Evolutionary conservation across 805 yeast genomes (phyloP), one percentile per base, ranked within the genome.

Genomic region (Zygosaccharomyces kombuchaensis): DNA sequence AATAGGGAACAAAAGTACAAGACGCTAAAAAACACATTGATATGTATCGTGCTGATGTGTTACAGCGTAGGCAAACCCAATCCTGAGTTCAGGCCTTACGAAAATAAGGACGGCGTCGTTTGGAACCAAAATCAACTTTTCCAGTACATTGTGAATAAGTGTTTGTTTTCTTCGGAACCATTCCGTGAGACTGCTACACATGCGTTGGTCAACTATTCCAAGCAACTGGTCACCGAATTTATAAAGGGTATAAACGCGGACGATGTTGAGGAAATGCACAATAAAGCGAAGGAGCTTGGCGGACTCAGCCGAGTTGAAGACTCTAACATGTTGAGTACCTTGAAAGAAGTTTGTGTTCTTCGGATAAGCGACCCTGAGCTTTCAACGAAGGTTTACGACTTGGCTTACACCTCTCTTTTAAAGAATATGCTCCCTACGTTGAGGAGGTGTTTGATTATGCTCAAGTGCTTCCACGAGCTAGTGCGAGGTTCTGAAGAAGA

Each of bases 1-100:
- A 68, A 62, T n/a, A 65, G 69, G 26, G 69, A 66, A 46, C 75
- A 71, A 50, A 63, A 70, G 25, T 70, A 63, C 54, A 66, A 62
- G 46, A 57, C 73, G 0, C 50, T 76, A 44, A 56, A 60, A 37
- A 59, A 69, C 21, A 42, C 62, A 6, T 46, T 62, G 26, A 47
- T 57, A 1, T 58, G 58, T n/a, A 59, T 65, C 12, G 44, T 54
- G 1, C 49, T 58, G 47, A 43, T 54, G 27, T 47, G 49, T 36
- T 50, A 48, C 30, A 51, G 53, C 9, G 40, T 54, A 26, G 64
- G 65, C 3, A 40, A 45, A 13, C 67, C 67, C 4, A 42, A 52
- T 16, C 40, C 47, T 9, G 48, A 42, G 8, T 44, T 45, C 13
- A 44, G 49, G 13, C 55, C 55, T 10, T 57, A 57, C 31, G 44